Evolutionary conservation across 1,139 yeast species (phyloP), one percentile per base, ranked within the genome.

Genomic region (Pichia sp.): DNA sequence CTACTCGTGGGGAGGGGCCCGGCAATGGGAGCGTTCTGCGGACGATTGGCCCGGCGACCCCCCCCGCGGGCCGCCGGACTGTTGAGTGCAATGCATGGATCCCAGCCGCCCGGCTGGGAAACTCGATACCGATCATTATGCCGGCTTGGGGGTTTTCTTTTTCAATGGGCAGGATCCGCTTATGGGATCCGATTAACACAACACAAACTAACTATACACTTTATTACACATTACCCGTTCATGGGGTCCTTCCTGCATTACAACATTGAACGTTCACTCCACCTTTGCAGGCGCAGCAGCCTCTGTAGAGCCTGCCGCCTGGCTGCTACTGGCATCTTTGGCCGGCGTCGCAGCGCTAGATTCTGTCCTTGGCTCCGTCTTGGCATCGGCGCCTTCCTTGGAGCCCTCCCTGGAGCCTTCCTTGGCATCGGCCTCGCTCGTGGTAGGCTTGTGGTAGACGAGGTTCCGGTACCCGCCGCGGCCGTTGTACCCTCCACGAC

Each of bases 71-170:
- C 10, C 36, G 43, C 45, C 34, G 67, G 60, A 69, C 84, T 82
- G 73, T 82, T 83, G 79, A 84, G 89, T 84, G 85, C 89, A 84
- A 84, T 84, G 79, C 82, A 85, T 82, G 85, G 80, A 82, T 52
- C 84, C 73, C 57, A 43, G 47, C 23, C 13, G 10, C 29, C 30
- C 23, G 5, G 57, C 56, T 63, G 64, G 72, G 70, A 84, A 79
- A 83, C 89, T 82, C 89, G 88, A 84, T 84, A 84, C 89, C 89
- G 89, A 84, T 84, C 85, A 84, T 77, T 79, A 83, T 74, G 73
- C 70, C 58, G 57, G 60, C 65, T 63, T 59, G 49, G 52, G 60
- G 53, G 49, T 49, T 43, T 34, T 51, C 41, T 41, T 51, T 49
- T 43, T 53, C 51, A 8, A n/a, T 29, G 11, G 26, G 13, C 31